A percentile compares a stretch with the other conserved stretches of the same genome.
Evolutionary conservation across 345 rosid species (phyloP).

Genomic region (Brassica rapa): DNA sequence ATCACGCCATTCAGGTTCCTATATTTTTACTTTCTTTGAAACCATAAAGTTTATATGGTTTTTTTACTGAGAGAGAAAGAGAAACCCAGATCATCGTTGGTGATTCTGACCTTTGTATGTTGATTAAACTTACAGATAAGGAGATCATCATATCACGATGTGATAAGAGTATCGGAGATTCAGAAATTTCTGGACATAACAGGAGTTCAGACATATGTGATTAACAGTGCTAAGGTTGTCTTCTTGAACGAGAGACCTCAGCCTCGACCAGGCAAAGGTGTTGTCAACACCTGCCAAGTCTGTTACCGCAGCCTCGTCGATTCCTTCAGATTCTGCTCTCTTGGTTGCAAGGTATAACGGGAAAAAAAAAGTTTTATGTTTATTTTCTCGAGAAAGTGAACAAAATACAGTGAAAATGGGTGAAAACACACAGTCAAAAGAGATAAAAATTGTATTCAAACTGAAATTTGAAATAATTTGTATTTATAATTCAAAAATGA

Average conservation of each 20-base stretch:
- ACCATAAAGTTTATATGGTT: background rate
- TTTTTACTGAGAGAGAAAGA: constrained; percentile 1
- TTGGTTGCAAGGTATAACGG: constrained; percentile 83
- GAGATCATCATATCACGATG: constrained; percentile 98
- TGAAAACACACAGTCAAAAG: background rate
- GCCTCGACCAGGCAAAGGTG: constrained; percentile 97
- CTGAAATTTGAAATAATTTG: background rate
- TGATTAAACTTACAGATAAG: constrained; percentile 60
- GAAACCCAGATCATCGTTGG: background rate
- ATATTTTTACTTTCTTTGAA: background rate
- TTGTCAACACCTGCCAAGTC: constrained; percentile 85
- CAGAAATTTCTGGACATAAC: constrained; percentile 84
- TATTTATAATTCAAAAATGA: no score
- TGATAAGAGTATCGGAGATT: constrained; percentile 86
- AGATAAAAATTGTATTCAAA: no score
- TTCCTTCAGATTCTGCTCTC: constrained; percentile 95
- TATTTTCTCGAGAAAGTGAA: background rate
- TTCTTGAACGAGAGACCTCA: constrained; percentile 98
- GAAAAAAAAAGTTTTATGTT: background rate
- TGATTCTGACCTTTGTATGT: constrained; percentile 10
- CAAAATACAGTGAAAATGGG: background rate
- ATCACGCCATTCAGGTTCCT: constrained; percentile 77
- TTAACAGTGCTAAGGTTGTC: constrained; percentile 94
- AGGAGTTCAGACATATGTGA: constrained; percentile 94
- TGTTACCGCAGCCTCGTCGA: constrained; percentile 93